phyloP scores from a whole-genome alignment of 2,329 filamentous ascomycete species.

The Cryphonectria naterciae region DNA sequence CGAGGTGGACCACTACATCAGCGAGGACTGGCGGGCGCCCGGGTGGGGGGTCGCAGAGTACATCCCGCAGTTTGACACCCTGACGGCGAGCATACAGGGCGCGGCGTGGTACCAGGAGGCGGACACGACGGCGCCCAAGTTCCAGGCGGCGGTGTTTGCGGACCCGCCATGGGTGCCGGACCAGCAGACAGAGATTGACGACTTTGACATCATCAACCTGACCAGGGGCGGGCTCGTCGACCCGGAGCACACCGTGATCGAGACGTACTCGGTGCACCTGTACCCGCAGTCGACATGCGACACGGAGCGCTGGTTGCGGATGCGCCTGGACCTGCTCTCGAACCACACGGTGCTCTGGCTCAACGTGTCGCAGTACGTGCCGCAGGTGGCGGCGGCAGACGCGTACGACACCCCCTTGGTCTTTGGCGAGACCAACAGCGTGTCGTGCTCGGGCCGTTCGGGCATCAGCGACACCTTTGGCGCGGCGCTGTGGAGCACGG shows the following conservation, averaged over 20 bases:
- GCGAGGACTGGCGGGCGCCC: conserved; percentile 39
- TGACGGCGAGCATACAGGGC: conserved; percentile 37
- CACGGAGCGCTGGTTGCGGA: conserved; percentile 37
- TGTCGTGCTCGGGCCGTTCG: conserved; percentile 43
- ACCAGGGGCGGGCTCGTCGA: conserved; percentile 32
- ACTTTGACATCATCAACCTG: conserved; percentile 41
- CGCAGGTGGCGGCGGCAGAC: conserved; percentile 34
- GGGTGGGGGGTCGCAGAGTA: conserved; percentile 39
- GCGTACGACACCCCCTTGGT: conserved; percentile 43
- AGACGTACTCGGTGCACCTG: conserved; percentile 36
- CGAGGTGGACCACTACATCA: conserved; percentile 43
- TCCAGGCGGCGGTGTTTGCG: conserved; percentile 41
- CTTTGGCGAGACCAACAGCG: conserved; percentile 53
- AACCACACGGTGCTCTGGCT: conserved; percentile 36
- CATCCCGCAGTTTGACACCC: conserved; percentile 38
- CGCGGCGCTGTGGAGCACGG: conserved; percentile 53
- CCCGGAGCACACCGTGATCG: conserved; percentile 30
- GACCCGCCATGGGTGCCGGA: conserved; percentile 43
- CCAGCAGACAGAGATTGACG: conserved; percentile 42
- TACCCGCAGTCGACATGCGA: conserved; percentile 41
- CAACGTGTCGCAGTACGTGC: conserved; percentile 38
- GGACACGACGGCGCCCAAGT: conserved; percentile 33
- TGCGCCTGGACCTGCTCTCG: conserved; percentile 40
- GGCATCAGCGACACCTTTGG: conserved; percentile 53
- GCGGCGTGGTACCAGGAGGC: conserved; percentile 38